A percentile compares a stretch with the other conserved stretches of the same genome.
These are phyloP conservation scores for Candida endomychidarum DNA, from an alignment of 805 yeast genomes.

Conservation along the genomic window DNA sequence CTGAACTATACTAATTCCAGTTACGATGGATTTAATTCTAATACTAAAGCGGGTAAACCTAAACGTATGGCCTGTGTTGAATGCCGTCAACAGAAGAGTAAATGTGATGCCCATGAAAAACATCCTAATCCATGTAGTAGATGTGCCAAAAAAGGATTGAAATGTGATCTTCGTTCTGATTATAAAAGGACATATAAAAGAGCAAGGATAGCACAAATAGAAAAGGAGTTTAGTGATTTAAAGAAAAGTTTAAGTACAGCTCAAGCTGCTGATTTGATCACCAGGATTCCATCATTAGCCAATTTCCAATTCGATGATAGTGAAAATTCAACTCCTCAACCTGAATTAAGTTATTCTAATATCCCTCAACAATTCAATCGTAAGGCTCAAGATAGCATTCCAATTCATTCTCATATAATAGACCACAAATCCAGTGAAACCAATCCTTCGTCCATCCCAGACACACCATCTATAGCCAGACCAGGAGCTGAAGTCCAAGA, in stretches of 20 bases:
- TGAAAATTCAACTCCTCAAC: background rate
- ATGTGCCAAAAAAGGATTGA: slow-evolving; percentile 67
- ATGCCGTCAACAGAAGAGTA: slow-evolving; percentile 92
- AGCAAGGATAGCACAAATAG: slow-evolving; percentile 80
- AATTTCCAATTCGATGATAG: slow-evolving; percentile 9
- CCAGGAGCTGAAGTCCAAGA: background rate
- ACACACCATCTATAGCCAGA: slow-evolving; percentile 28
- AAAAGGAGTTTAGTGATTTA: slow-evolving; percentile 71
- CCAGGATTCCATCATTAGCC: slow-evolving; percentile 26
- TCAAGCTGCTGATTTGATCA: slow-evolving; percentile 31
- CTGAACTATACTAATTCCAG: background rate
- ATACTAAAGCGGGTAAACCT: slow-evolving; percentile 18
- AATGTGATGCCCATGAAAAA: slow-evolving; percentile 79
- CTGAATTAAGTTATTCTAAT: background rate
- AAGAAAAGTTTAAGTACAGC: slow-evolving; percentile 49
- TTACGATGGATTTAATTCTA: background rate
- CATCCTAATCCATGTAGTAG: slow-evolving; percentile 81
- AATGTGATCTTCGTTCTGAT: slow-evolving; percentile 73
- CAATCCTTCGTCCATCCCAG: slow-evolving; percentile 25
- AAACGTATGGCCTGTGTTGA: slow-evolving; percentile 89
- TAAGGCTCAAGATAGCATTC: slow-evolving; percentile 6
- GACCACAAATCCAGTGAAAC: slow-evolving; percentile 20
- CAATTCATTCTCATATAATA: background rate
- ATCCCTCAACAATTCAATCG: background rate
- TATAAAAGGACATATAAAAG: slow-evolving; percentile 90